phyloP scores from a whole-genome alignment of 257 asterid species.

The Nicotiana tomentosiformis region DNA sequence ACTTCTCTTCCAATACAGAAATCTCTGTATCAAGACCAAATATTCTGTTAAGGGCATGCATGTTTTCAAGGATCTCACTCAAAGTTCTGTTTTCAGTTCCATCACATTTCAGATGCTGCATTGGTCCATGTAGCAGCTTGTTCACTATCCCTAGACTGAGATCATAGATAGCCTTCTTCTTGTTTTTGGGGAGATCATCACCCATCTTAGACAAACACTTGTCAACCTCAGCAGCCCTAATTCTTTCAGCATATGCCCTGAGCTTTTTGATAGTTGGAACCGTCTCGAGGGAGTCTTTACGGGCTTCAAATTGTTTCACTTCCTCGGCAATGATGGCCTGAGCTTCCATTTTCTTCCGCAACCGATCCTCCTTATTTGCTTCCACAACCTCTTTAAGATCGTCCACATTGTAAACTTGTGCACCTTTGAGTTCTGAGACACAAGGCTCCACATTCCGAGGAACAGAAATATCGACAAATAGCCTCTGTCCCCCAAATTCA shows the following conservation, averaged over 20 bases:
- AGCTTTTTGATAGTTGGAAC: constrained; percentile 91
- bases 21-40: constrained; percentile 63
- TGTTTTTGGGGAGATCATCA: constrained; percentile 40
- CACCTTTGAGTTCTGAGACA: constrained; percentile 51
- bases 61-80: constrained; percentile 57
- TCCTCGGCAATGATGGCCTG: constrained; percentile 60
- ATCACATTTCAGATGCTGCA: constrained; percentile 80
- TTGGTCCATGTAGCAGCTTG: constrained; percentile 84
- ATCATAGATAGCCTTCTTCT: constrained; percentile 70
- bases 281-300: constrained; percentile 82
- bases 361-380: constrained; percentile 69
- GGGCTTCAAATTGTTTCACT: constrained; percentile 67
- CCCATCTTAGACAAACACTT: constrained; percentile 76
- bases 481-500: constrained; percentile 43
- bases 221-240: constrained; percentile 73
- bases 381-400: constrained; percentile 91
- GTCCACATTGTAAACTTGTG: constrained; percentile 70
- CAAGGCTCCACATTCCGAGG: constrained; percentile 82
- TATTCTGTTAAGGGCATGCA: constrained; percentile 78
- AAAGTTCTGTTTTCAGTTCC: constrained; percentile 45
- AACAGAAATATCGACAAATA: constrained; percentile 79
- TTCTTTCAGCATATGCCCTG: constrained; percentile 75
- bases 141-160: constrained; percentile 69
- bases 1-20: constrained; percentile 64
- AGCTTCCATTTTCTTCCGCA: constrained; percentile 75